phyloP scores from a whole-genome alignment of 169 alveolate species.

The Eimeria necatrix region DNA sequence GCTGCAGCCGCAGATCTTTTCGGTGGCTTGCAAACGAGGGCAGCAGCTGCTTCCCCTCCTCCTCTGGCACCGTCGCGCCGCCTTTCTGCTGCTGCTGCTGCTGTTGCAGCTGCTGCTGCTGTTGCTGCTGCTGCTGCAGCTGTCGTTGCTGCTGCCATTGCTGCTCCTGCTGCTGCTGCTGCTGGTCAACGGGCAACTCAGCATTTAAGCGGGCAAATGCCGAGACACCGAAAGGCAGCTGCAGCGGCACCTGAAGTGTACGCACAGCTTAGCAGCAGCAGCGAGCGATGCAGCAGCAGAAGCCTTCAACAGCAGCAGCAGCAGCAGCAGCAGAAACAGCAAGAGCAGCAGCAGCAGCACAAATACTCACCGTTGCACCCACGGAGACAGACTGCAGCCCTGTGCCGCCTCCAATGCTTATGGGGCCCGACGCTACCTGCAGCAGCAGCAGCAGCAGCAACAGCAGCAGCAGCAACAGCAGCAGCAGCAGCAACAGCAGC shows the following conservation, averaged over 20 bases:
- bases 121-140: conserved; percentile 11
- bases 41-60: background rate
- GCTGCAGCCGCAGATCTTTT: background rate
- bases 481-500: conserved; percentile 28
- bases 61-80: background rate
- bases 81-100: background rate
- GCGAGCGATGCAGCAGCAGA: conserved; percentile 19
- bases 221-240: background rate
- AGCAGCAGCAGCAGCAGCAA: conserved; percentile 38
- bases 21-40: background rate
- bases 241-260: conserved; percentile 16
- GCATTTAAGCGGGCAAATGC: conserved; percentile 1
- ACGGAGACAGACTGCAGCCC: conserved; percentile 10
- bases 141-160: background rate
- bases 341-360: conserved; percentile 15
- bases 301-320: background rate
- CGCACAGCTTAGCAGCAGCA: background rate
- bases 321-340: background rate
- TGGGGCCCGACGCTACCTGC: background rate
- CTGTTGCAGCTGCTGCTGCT: background rate
- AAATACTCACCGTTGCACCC: background rate
- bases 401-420: background rate
- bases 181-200: background rate
- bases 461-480: conserved; percentile 4
- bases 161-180: conserved; percentile 11